Evolutionary conservation across 2,329 filamentous ascomycete species (phyloP).

Genomic region (Neodidymelliopsis sp.): DNA sequence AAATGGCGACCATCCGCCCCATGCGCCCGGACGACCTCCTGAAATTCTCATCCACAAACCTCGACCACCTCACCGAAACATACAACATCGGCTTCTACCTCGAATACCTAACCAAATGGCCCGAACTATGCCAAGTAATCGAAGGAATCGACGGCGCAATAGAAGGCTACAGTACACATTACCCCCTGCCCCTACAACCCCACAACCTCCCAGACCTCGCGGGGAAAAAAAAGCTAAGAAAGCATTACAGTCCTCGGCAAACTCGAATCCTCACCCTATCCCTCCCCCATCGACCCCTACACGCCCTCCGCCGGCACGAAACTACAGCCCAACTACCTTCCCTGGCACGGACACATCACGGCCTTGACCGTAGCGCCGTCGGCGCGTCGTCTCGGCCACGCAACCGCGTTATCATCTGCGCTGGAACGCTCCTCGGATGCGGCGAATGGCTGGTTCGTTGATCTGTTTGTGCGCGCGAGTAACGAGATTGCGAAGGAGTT

Average conservation of each 20-base stretch:
- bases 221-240: neutral
- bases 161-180: slow-evolving; percentile 83
- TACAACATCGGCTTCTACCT: slow-evolving; percentile 96
- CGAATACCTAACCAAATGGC: slow-evolving; percentile 95
- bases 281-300: slow-evolving; percentile 75
- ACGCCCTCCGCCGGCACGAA: slow-evolving; percentile 58
- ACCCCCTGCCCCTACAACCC: neutral
- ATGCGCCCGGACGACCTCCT: slow-evolving; percentile 76
- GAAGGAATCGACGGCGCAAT: slow-evolving; percentile 88
- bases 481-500: slow-evolving; percentile 87
- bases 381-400: slow-evolving; percentile 85
- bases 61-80: slow-evolving; percentile 96
- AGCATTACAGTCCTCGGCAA: slow-evolving; percentile 84
- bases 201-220: neutral
- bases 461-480: slow-evolving; percentile 89
- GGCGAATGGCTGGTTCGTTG: slow-evolving; percentile 91
- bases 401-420: slow-evolving; percentile 79
- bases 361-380: slow-evolving; percentile 90
- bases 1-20: slow-evolving; percentile 83
- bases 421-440: slow-evolving; percentile 84
- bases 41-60: slow-evolving; percentile 90
- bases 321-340: slow-evolving; percentile 75
- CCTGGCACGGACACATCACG: slow-evolving; percentile 99
- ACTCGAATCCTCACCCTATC: slow-evolving; percentile 80
- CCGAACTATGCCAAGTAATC: slow-evolving; percentile 89